Evolutionary conservation across 257 asterid genomes (phyloP), one percentile per base, ranked within the genome.

Genomic region (Avicennia marina): DNA sequence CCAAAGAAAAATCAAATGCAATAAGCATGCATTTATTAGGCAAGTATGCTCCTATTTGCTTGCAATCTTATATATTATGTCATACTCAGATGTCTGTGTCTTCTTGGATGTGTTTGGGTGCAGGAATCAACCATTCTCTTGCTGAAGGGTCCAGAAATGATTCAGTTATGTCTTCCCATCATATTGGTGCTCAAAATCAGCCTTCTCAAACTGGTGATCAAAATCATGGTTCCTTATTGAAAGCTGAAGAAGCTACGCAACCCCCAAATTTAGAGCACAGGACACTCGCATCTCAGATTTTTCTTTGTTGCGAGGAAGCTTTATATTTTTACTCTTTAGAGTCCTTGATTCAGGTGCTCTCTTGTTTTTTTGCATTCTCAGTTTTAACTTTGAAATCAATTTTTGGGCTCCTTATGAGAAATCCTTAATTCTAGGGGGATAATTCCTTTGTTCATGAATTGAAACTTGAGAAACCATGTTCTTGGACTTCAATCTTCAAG

Each of bases 241-340:
- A 21, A 34, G 72, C 46, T 56, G 68, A 64, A 48, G 63, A 46
- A 74, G 66, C 53, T 48, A 24, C 29, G 56, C 71, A 62, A 38
- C 72, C 60, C 32, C 59, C 40, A 38, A 55, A 59, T 69, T 64
- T 70, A 50, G 75, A 52, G 50, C 48, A 64, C 40, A 64, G 52
- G 53, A 62, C 8, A 53, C 34, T 67, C 71, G 73, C 76, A 49
- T 77, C 84, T 15, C 74, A 70, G 17, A 78, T 84, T 72, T 64
- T 93, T 46, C 78, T 89, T 69, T 89, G 97, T 66, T 82, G 84
- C 61, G 89, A 76, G 71, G 87, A 86, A 57, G 82, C 83, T 44
- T 69, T 89, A 49, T 76, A 75, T 66, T 27, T 84, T 24, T 77
- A 75, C 83, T 62, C 84, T 63, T 59, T 68, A 18, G 65, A 71